A percentile compares a stretch with the other conserved stretches of the same genome.
Evolutionary conservation across 1,139 yeast species (phyloP).

Genomic region (Candida sanyaensis): DNA sequence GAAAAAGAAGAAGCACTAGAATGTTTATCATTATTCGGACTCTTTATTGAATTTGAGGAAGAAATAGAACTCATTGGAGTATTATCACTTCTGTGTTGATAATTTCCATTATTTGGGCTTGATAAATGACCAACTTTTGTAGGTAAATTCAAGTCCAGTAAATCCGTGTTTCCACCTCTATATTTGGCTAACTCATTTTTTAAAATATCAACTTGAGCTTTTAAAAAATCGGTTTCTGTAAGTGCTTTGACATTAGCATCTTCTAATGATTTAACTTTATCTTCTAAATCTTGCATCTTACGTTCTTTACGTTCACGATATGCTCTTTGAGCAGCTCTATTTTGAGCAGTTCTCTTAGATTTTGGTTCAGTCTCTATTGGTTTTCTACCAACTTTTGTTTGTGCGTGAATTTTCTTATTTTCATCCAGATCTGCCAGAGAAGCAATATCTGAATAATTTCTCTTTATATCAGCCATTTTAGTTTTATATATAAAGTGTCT

Average conservation of each 20-base stretch:
- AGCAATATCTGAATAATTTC: constrained; percentile 32
- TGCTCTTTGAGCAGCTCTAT: constrained; percentile 96
- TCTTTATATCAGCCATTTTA: constrained; percentile 37
- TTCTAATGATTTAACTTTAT: constrained; percentile 71
- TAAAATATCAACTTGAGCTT: constrained; percentile 74
- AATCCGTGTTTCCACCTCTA: constrained; percentile 53
- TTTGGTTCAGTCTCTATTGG: constrained; percentile 78
- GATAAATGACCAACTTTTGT: constrained; percentile 35
- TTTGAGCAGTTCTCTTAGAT: constrained; percentile 91
- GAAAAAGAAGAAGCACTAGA: constrained; percentile 24
- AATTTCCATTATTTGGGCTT: constrained; percentile 21
- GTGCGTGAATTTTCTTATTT: constrained; percentile 35
- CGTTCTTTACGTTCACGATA: constrained; percentile 92
- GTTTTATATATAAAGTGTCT: no score
- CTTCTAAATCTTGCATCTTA: constrained; percentile 84
- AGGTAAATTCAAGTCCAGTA: constrained; percentile 38
- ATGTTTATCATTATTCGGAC: constrained; percentile 16
- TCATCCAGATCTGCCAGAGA: constrained; percentile 26
- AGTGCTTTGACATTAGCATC: constrained; percentile 62
- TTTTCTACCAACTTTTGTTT: constrained; percentile 58
- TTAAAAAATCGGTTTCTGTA: constrained; percentile 71
- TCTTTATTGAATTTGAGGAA: constrained; percentile 16
- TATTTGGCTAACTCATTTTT: constrained; percentile 71
- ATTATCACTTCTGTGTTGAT: background rate
- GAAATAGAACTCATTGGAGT: constrained; percentile 14